Base-by-base conservation (phyloP, 2,329 filamentous ascomycete species). In the Didymella keratinophila region DNA sequence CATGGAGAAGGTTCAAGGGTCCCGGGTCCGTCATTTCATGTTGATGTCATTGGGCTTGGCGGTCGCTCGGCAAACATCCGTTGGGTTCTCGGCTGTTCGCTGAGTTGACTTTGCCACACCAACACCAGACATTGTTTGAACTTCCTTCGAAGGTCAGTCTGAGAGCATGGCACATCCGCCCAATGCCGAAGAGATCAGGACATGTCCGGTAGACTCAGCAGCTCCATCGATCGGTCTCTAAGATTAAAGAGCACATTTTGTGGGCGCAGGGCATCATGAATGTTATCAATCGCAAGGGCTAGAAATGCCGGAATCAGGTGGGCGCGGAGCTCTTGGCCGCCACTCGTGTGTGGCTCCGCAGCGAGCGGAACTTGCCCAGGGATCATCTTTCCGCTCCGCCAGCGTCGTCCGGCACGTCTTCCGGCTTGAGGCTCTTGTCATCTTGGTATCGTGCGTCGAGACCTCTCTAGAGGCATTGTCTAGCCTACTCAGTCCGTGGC, bases 361-460 rank as follows among this genome's bases (percentile, higher is more conserved):
- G 32, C 6, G 14, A 41, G 55, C 55, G 55, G 50, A 49, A 49
- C 7, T 7, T 25, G 30, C 44, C 44, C 32, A 45, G 37, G 32
- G 18, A 34, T 21, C n/a, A 25, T 39, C 3, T 34, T 50, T 63
- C 67, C 65, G 59, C 67, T 62, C 62, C 59, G 59, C 63, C 56
- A 56, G 48, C n/a, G 36, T 55, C 18, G 37, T 36, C 44, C 37
- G 62, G 65, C 46, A 62, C 50, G 55, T 48, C 43, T 52, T 66
- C 65, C 65, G 66, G 57, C 66, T 64, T 67, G 62, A 65, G 55
- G 47, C 61, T 68, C 69, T 71, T 70, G 65, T 60, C 52, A n/a
- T 64, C 64, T 66, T 70, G 61, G 64, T 51, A 61, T 55, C 9
- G 34, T 56, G 48, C 30, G 54, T 64, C 52, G 47, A 64, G 50